A percentile compares a stretch with the other conserved stretches of the same genome.
phyloP scores from a whole-genome alignment of 805 yeast genomes.

The Myxozyma geophila region DNA sequence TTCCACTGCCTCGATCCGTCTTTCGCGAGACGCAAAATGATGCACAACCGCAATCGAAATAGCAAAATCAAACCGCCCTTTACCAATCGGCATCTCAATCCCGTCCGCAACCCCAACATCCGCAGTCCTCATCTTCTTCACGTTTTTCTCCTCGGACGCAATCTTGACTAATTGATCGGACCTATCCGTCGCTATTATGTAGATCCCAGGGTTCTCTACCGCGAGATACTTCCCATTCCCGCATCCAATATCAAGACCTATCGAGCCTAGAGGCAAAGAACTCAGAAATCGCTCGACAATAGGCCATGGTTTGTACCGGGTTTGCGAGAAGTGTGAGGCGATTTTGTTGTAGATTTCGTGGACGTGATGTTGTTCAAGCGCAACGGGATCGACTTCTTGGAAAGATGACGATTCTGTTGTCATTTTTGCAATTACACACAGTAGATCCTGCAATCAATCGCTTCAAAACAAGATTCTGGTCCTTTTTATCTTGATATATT shows the following conservation, averaged over 20 bases:
- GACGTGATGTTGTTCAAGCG: slow-evolving; percentile 72
- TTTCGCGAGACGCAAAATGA: slow-evolving; percentile 83
- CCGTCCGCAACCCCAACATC: slow-evolving; percentile 86
- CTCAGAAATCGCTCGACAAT: slow-evolving; percentile 75
- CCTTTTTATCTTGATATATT: no score
- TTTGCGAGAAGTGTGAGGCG: slow-evolving; percentile 89
- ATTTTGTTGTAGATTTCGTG: slow-evolving; percentile 93
- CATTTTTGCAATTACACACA: not conserved
- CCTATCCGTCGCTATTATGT: slow-evolving; percentile 65
- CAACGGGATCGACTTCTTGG: slow-evolving; percentile 25
- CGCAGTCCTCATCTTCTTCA: slow-evolving; percentile 44
- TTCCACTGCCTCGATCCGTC: slow-evolving; percentile 75
- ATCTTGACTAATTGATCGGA: slow-evolving; percentile 35
- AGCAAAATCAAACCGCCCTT: slow-evolving; percentile 72
- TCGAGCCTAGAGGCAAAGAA: slow-evolving; percentile 54
- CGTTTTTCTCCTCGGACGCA: slow-evolving; percentile 19
- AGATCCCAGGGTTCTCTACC: slow-evolving; percentile 64
- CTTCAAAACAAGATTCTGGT: not conserved
- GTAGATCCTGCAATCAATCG: not conserved
- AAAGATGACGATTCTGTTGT: slow-evolving; percentile 14
- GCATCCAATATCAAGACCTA: slow-evolving; percentile 95
- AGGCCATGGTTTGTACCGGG: slow-evolving; percentile 98
- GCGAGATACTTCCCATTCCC: slow-evolving; percentile 93
- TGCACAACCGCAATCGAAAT: slow-evolving; percentile 95
- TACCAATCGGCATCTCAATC: slow-evolving; percentile 61